Evolutionary conservation across 768 basidiomycete species (phyloP).

Genomic region (Lentinula sp.): DNA sequence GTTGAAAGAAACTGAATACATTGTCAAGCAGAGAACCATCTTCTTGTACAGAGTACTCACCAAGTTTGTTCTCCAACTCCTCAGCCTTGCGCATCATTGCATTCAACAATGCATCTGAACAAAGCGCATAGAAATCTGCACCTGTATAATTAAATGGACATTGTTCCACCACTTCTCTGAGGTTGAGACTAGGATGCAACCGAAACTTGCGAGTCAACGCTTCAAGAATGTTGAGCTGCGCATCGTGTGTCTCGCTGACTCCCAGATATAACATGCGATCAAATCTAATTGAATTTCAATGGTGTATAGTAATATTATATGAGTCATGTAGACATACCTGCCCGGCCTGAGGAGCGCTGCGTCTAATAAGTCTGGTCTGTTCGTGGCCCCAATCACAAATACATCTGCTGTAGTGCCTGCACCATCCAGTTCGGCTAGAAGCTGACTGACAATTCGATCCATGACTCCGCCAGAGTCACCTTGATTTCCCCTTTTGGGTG

Average conservation of each 20-base stretch:
- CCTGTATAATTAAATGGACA: constrained; percentile 96
- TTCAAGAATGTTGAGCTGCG: constrained; percentile 80
- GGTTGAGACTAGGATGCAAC: constrained; percentile 60
- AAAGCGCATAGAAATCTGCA: constrained; percentile 96
- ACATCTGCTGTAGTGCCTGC: constrained; percentile 55
- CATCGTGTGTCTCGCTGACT: constrained; percentile 80
- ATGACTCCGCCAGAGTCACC: constrained; percentile 97
- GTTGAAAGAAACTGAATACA: constrained; percentile 40
- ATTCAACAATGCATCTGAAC: constrained; percentile 92
- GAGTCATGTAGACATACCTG: constrained; percentile 34
- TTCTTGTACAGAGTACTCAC: constrained; percentile 26
- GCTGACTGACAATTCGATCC: constrained; percentile 95
- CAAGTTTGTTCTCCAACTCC: constrained; percentile 70
- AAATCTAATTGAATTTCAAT: constrained; percentile 51
- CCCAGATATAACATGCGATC: constrained; percentile 96
- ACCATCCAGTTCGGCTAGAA: constrained; percentile 87
- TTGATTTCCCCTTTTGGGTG: constrained; percentile 90
- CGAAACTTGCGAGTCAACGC: constrained; percentile 93
- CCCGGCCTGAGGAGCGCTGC: constrained; percentile 86
- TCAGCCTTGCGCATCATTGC: constrained; percentile 89
- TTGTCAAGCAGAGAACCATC: background rate
- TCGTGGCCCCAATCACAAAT: constrained; percentile 95
- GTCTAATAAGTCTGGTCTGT: constrained; percentile 88
- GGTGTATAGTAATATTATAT: background rate
- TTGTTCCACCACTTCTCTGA: constrained; percentile 54